Evolutionary conservation across 1,284 basidiomycete genomes (phyloP).

Genomic region (Pseudozyma hubeiensis): DNA sequence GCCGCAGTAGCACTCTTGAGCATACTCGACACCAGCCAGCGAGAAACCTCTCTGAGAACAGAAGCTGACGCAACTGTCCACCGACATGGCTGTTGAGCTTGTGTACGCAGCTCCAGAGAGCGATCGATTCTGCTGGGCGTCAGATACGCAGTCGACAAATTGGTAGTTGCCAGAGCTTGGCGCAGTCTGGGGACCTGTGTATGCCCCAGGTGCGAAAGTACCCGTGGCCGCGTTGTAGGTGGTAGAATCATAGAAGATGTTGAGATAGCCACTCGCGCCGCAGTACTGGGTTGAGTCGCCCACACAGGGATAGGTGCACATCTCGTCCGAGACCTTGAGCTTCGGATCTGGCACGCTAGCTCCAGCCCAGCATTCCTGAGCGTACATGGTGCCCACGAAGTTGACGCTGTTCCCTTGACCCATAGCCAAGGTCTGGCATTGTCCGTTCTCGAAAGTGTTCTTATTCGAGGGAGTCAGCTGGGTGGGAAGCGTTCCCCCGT

Average conservation of each 20-base stretch:
- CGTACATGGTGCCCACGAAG: constrained; percentile 26
- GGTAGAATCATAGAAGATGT: constrained; percentile 55
- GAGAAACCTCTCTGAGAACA: constrained; percentile 35
- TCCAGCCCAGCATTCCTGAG: constrained; percentile 67
- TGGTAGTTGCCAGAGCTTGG: constrained; percentile 8
- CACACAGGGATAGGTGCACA: constrained; percentile 64
- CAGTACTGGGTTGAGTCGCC: constrained; percentile 67
- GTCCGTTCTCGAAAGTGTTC: constrained; percentile 9
- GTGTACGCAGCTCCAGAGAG: constrained; percentile 12
- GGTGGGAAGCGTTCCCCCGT: constrained; percentile 6
- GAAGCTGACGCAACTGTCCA: constrained; percentile 76
- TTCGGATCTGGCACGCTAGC: constrained; percentile 11
- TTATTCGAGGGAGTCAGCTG: background rate
- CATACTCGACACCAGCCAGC: background rate
- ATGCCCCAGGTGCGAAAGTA: constrained; percentile 8
- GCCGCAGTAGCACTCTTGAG: constrained; percentile 7
- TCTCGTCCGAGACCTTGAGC: constrained; percentile 14
- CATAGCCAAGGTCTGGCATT: constrained; percentile 6
- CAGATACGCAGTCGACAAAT: constrained; percentile 19
- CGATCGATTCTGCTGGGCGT: background rate
- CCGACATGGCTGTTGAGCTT: constrained; percentile 72
- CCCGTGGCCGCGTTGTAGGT: constrained; percentile 12
- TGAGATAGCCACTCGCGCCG: constrained; percentile 63
- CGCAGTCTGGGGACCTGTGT: constrained; percentile 2
- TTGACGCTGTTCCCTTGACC: constrained; percentile 1